A percentile compares a stretch with the other conserved stretches of the same genome.
These are phyloP conservation scores for Candida xiaguanensis DNA, from an alignment of 805 yeast genomes.

Conservation along the genomic window DNA sequence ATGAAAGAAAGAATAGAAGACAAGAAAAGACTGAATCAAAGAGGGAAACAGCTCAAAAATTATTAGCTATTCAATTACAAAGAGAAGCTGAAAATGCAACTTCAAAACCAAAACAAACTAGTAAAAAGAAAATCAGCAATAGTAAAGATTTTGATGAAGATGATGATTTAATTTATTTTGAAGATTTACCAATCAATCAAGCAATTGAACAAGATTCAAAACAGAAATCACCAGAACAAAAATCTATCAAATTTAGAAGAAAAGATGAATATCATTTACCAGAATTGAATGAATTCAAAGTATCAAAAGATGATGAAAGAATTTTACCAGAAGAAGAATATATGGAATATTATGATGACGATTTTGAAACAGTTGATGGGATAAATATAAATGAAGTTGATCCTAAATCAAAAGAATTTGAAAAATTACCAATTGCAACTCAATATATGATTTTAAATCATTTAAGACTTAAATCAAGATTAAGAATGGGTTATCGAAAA, in stretches of 20 bases:
- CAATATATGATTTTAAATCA: slow-evolving; percentile 87
- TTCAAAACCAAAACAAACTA: background rate
- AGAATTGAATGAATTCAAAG: slow-evolving; percentile 51
- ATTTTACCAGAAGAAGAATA: slow-evolving; percentile 72
- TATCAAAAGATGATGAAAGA: slow-evolving; percentile 61
- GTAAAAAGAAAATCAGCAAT: slow-evolving; percentile 2
- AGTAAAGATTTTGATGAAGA: slow-evolving; percentile 11
- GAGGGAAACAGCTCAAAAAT: slow-evolving; percentile 69
- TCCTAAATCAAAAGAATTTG: slow-evolving; percentile 77
- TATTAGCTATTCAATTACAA: slow-evolving; percentile 78
- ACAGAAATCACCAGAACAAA: slow-evolving; percentile 4
- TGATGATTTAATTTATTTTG: slow-evolving; percentile 14
- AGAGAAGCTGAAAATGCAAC: slow-evolving; percentile 36
- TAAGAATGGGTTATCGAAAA: slow-evolving; percentile 92
- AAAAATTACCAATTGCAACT: slow-evolving; percentile 71
- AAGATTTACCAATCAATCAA: slow-evolving; percentile 15
- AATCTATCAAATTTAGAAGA: slow-evolving; percentile 35
- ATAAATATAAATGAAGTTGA: slow-evolving; percentile 72
- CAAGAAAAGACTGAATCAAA: slow-evolving; percentile 72
- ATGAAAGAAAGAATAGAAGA: slow-evolving; percentile 65
- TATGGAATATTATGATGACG: slow-evolving; percentile 52
- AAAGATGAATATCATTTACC: slow-evolving; percentile 90
- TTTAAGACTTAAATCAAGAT: slow-evolving; percentile 75
- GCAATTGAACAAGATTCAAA: slow-evolving; percentile 4
- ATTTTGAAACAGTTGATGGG: slow-evolving; percentile 58